Evolutionary conservation across 1,139 yeast genomes (phyloP), one percentile per base, ranked within the genome.

Genomic region (Wickerhamomyces sp.): DNA sequence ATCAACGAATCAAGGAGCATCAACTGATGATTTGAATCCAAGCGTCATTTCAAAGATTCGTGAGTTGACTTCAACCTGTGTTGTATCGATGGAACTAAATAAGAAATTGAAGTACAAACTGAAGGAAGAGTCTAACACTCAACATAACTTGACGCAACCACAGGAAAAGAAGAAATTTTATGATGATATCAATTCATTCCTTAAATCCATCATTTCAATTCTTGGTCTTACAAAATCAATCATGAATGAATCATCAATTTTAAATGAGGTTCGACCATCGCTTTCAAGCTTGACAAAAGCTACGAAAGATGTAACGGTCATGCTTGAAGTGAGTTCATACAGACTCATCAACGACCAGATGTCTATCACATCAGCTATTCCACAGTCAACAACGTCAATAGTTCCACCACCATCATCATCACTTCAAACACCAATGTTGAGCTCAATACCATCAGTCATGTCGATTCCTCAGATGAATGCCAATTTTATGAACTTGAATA

Each of bases 251-350:
- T 65, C 87, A 39, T 91, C 95, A 0, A 72, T 79, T 12, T 66
- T 89, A 33, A 81, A 84, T 47, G 95, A 85, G 38, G 84, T 85
- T 4, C 67, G 96, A 41, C 77, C 86, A 6, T 80, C 85, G 7
- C 72, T 89, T 63, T 86, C 95, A 1, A 75, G 78, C 23, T 64
- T 89, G 39, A 88, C 96, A 0, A 79, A 87, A 44, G 83, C 89
- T 5, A 86, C 96, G 3, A 89, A 89, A 52, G 97, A 89, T 50
- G 85, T 89, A 11, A 88, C 96, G 0, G 78, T 85, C 12, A 67
- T 85, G 47, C 61, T 88, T 31, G 96, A 88, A 52, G 65, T 69
- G 32, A 72, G 80, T 35, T 64, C 78, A 6, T 72, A 74, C 54
- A 69, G 70, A 37, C 28, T 63, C 51, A 36, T 61, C 54, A 34